Percentiles rank a stretch among this genome's conserved stretches.
Conservation (phyloP, 257 asterid species). For the Fraxinus anomala region DNA sequence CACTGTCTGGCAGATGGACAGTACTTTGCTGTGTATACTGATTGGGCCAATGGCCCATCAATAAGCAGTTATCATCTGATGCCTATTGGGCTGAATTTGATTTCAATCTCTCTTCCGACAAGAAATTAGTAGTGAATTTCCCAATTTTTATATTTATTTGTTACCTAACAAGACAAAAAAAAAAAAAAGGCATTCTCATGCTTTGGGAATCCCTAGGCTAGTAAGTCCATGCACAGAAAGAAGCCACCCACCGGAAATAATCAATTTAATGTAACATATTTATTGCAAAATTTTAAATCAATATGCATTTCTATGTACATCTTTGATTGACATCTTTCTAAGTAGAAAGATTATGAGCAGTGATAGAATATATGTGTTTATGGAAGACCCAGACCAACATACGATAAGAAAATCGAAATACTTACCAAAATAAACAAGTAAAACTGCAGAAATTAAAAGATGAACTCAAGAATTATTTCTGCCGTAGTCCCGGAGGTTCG, state of each 20-base stretch:
- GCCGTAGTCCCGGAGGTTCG: too few relatives aligned
- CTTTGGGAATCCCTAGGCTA: constrained; percentile 31
- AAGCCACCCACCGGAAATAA: constrained; percentile 21
- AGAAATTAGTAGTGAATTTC: background rate
- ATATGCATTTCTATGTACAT: background rate
- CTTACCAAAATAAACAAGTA: too few relatives aligned
- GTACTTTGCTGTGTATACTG: background rate
- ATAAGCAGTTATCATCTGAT: background rate
- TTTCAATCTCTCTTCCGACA: background rate
- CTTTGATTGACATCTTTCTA: too few relatives aligned
- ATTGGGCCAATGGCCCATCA: background rate
- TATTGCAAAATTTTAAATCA: constrained; percentile 19
- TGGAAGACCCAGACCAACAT: too few relatives aligned
- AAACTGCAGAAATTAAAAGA: too few relatives aligned
- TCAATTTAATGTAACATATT: constrained; percentile 27
- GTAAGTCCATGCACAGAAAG: constrained; percentile 19
- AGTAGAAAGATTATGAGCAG: too few relatives aligned
- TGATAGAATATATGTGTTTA: too few relatives aligned
- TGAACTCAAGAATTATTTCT: too few relatives aligned
- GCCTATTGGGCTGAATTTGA: background rate
- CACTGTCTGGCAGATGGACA: constrained; percentile 25
- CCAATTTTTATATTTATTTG: constrained; percentile 3
- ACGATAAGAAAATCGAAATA: too few relatives aligned
- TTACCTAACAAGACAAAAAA: constrained; percentile 37
- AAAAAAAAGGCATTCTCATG: constrained; percentile 30